phyloP scores from a whole-genome alignment of 306 rosid genomes.

The Fagus crenata region DNA sequence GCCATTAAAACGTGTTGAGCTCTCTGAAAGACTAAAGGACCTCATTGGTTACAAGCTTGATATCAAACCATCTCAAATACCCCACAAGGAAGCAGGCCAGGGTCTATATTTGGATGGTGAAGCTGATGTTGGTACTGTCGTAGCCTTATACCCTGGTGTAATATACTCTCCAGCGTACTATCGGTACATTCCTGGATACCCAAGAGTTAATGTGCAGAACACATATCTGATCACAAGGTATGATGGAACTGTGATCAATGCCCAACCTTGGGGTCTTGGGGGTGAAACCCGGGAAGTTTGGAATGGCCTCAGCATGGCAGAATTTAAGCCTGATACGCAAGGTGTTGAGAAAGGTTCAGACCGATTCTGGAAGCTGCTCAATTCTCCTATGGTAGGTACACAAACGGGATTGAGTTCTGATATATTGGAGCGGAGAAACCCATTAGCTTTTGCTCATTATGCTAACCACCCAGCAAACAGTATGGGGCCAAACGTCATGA shows the following conservation, averaged over 20 bases:
- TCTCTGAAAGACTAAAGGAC: conserved; percentile 63
- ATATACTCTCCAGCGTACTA: conserved; percentile 80
- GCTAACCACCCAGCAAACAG: conserved; percentile 86
- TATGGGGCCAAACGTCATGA: conserved; percentile 78
- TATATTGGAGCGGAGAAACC: conserved; percentile 76
- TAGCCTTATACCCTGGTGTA: conserved; percentile 86
- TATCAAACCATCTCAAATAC: conserved; percentile 67
- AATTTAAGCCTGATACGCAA: conserved; percentile 32
- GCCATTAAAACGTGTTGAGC: conserved; percentile 52
- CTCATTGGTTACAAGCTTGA: conserved; percentile 70
- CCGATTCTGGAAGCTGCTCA: conserved; percentile 62
- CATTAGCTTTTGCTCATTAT: conserved; percentile 86
- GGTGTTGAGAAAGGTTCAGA: conserved; percentile 62
- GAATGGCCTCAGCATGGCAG: conserved; percentile 43
- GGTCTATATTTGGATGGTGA: conserved; percentile 77
- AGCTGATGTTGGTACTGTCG: conserved; percentile 67
- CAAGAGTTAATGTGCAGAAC: conserved; percentile 67
- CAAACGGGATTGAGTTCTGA: conserved; percentile 33
- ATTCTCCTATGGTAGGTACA: conserved; percentile 72
- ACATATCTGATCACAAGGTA: conserved; percentile 88
- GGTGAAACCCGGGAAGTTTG: conserved; percentile 61
- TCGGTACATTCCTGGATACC: conserved; percentile 90
- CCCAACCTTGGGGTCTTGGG: conserved; percentile 86
- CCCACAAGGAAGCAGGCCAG: conserved; percentile 75
- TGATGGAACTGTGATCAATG: conserved; percentile 76